Conservation (phyloP, 371 early-diverging fungal species). For the Umbelopsis sp. region DNA sequence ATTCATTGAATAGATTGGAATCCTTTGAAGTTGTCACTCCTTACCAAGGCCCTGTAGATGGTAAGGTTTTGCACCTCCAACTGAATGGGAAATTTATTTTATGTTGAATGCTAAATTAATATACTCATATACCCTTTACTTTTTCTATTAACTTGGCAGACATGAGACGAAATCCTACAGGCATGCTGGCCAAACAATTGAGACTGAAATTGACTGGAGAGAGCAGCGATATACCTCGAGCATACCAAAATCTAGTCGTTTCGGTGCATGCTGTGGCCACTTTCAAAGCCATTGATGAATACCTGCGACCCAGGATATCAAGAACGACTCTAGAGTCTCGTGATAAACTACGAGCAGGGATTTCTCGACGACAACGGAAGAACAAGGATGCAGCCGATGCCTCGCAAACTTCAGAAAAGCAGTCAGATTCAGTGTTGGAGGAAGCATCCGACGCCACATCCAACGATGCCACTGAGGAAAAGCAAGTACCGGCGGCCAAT, state of each 20-base stretch:
- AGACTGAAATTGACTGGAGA: constrained; percentile 65
- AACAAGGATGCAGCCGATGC: background rate
- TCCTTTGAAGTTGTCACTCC: constrained; percentile 66
- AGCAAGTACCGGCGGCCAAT: background rate
- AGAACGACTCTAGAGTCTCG: constrained; percentile 1
- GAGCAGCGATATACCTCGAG: constrained; percentile 56
- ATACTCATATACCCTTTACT: background rate
- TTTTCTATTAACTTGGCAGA: background rate
- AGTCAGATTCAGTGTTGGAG: background rate
- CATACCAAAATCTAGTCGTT: constrained; percentile 64
- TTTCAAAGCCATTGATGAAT: constrained; percentile 80
- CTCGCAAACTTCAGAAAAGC: background rate
- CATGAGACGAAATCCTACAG: constrained; percentile 56
- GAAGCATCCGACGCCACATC: background rate
- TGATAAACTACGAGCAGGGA: background rate
- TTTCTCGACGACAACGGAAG: background rate
- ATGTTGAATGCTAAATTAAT: too few relatives aligned
- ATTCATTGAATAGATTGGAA: constrained; percentile 74
- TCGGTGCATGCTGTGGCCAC: constrained; percentile 88
- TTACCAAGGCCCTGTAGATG: constrained; percentile 30
- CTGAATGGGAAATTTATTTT: too few relatives aligned
- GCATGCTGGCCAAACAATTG: constrained; percentile 79
- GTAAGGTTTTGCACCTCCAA: background rate
- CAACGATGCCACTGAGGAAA: background rate
- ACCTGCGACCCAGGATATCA: constrained; percentile 61